phyloP scores from a whole-genome alignment of 352 stramenopile genomes.

The Aphanomyces cochlioides region DNA sequence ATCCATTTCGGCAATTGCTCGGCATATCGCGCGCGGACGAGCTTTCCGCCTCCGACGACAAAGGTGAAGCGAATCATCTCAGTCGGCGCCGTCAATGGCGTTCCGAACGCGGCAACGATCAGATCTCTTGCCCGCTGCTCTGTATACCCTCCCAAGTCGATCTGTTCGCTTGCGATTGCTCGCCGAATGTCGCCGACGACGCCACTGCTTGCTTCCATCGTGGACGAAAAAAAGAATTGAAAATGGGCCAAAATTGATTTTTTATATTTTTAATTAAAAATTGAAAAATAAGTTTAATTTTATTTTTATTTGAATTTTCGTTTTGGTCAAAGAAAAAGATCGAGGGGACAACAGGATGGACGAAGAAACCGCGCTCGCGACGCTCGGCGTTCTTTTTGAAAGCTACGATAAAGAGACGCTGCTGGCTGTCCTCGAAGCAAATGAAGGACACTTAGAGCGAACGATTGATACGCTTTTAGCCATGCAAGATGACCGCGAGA shows the following conservation, averaged over 20 bases:
- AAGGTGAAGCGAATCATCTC: slow-evolving; percentile 58
- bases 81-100: slow-evolving; percentile 42
- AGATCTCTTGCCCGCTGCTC: slow-evolving; percentile 32
- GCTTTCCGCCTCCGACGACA: slow-evolving; percentile 62
- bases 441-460: slow-evolving; percentile 63
- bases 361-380: slow-evolving; percentile 38
- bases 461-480: slow-evolving; percentile 68
- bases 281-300: no score
- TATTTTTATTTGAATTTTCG: no score
- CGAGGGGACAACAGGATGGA: slow-evolving; percentile 35
- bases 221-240: background rate
- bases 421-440: slow-evolving; percentile 56
- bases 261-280: no score
- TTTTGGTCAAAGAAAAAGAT: background rate
- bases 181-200: slow-evolving; percentile 29
- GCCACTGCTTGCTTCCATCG: slow-evolving; percentile 6
- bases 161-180: slow-evolving; percentile 26
- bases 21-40: slow-evolving; percentile 59
- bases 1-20: slow-evolving; percentile 47
- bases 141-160: slow-evolving; percentile 35
- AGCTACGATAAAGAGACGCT: slow-evolving; percentile 61
- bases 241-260: background rate
- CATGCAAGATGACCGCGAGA: slow-evolving; percentile 47
- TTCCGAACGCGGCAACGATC: slow-evolving; percentile 25
- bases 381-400: slow-evolving; percentile 72